Base-by-base conservation (phyloP, 2,329 filamentous ascomycete genomes). In the Cladosporium sp. region DNA sequence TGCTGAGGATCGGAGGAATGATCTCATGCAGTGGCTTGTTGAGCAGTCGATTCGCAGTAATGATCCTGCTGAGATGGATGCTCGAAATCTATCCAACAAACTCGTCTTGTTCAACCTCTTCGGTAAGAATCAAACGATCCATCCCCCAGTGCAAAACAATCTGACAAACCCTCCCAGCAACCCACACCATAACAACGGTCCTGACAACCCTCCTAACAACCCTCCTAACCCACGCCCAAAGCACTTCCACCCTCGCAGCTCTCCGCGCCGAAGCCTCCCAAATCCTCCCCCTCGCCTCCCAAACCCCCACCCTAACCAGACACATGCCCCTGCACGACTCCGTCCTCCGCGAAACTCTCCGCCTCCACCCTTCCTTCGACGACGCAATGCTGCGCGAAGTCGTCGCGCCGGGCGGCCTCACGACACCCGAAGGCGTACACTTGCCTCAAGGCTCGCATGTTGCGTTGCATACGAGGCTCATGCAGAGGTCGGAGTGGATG, bases 291-390 rank as follows among this genome's bases (percentile, higher is more conserved):
- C 8, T 38, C 18, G 27, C 35, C 25, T 16, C 25, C 13, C 8
- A 13, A 7, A 16, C 45, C 13, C 48, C 50, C 3, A 38, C 45
- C 20, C 20, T 43, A 3, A 38, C 43, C 15, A 42, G 43, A 8
- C 29, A 57, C 25, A 60, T 54, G 52, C 30, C 53, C 3, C 36
- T 53, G 16, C 38, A 56, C 47, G 57, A 59, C 42, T 56, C 55
- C 13, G 38, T 55, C n/a, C 52, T 58, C 39, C 49, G 57, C 36
- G 57, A 59, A 36, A 55, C 51, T 20, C 38, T 59, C 11, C 57
- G 56, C 33, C 29, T 48, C 15, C 49, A 56, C 35, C 50, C 53
- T 11, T 52, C 57, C 12, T 53, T 52, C 36, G 57, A 56, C 27
- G 48, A 51, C 33, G 55, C 57, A 30, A 50, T 60, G 22, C 47